phyloP scores from a whole-genome alignment of 352 stramenopile species.

The Phytopythium mirpurense region DNA sequence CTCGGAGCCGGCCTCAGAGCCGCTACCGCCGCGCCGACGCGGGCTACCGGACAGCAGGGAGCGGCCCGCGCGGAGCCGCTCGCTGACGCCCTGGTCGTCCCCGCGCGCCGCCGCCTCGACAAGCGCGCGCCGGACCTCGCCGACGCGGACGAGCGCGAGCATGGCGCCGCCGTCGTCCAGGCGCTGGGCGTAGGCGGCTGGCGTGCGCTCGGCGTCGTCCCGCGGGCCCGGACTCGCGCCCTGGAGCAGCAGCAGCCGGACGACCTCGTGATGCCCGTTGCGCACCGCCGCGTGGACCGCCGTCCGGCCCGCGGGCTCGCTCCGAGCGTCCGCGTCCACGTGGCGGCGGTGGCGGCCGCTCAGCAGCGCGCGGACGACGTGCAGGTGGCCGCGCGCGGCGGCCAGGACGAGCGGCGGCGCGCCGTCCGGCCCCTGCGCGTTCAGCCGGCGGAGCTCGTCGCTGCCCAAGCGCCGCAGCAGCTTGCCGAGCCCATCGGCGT shows the following conservation, averaged over 20 bases:
- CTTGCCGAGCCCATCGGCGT: neutral
- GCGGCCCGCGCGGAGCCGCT: neutral
- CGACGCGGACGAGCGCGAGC: constrained; percentile 1
- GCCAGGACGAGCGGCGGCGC: constrained; percentile 9
- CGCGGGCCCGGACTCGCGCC: constrained; percentile 14
- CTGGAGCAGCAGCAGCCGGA: constrained; percentile 45
- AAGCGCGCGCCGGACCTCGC: neutral
- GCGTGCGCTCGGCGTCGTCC: neutral
- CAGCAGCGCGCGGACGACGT: constrained; percentile 25
- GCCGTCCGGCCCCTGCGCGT: neutral
- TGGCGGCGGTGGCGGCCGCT: constrained; percentile 31
- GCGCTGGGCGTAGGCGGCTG: constrained; percentile 1
- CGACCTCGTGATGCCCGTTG: constrained; percentile 40
- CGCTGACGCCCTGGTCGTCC: neutral
- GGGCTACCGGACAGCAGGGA: neutral
- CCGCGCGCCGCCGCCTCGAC: neutral
- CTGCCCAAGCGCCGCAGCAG: neutral
- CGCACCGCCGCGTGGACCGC: constrained; percentile 40
- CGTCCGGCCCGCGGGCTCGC: constrained; percentile 28
- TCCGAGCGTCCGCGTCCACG: constrained; percentile 26
- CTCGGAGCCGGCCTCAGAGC: neutral
- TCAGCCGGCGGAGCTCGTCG: neutral
- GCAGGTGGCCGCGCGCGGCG: constrained; percentile 34
- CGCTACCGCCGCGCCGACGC: neutral
- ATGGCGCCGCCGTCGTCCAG: neutral